A percentile compares a stretch with the other conserved stretches of the same genome.
phyloP scores from a whole-genome alignment of 441 rosid species.

The Melastoma candidum region DNA sequence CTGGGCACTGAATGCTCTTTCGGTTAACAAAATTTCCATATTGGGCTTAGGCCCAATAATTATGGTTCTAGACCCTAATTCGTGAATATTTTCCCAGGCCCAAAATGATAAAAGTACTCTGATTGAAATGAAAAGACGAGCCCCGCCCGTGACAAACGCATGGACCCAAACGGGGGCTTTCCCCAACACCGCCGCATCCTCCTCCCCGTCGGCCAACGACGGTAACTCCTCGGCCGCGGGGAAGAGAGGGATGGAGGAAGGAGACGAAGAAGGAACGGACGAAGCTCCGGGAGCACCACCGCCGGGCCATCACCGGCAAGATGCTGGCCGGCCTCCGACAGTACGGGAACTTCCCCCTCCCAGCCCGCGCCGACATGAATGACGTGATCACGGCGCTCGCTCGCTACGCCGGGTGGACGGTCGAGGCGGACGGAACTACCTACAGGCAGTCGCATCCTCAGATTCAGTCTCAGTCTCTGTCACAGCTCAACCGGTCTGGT shows the following conservation, averaged over 20 bases:
- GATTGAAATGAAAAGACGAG: neutral
- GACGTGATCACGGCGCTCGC: constrained; percentile 72
- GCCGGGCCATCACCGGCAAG: constrained; percentile 69
- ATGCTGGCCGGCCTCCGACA: constrained; percentile 74
- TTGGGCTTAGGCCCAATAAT: no score
- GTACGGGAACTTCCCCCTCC: constrained; percentile 63
- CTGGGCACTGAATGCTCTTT: no score
- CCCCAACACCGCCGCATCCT: constrained; percentile 71
- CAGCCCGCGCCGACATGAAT: constrained; percentile 83
- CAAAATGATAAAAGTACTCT: no score
- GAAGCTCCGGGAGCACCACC: constrained; percentile 68
- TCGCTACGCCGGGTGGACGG: constrained; percentile 78
- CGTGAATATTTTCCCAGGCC: no score
- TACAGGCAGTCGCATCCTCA: constrained; percentile 65
- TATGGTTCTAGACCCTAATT: no score
- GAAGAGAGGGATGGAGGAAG: constrained; percentile 69
- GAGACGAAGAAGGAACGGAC: constrained; percentile 80
- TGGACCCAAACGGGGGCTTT: constrained; percentile 13
- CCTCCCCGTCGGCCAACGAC: constrained; percentile 25
- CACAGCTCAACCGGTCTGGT: neutral
- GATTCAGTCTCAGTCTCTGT: constrained; percentile 53
- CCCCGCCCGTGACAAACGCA: constrained; percentile 10
- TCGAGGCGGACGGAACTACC: constrained; percentile 63
- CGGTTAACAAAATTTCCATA: no score
- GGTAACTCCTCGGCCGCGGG: constrained; percentile 23